Evolutionary conservation across 2,329 filamentous ascomycete species (phyloP).

Genomic region (Aspergillus melleus): DNA sequence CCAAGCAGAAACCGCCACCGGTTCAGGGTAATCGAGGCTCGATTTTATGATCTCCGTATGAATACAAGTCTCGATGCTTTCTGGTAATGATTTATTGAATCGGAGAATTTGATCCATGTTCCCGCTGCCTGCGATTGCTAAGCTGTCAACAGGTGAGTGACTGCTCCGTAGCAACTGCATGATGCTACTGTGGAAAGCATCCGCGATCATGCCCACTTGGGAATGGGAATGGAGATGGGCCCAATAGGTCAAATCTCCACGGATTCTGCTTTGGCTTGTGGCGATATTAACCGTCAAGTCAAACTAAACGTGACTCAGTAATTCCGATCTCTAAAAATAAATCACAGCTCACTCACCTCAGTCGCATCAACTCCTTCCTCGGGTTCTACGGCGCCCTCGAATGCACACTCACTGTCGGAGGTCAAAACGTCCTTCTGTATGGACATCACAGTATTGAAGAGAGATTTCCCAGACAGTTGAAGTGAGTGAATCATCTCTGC

Average conservation of each 20-base stretch:
- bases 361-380: constrained; percentile 13
- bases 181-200: constrained; percentile 4
- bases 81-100: not conserved
- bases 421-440: constrained; percentile 9
- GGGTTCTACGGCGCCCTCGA: not conserved
- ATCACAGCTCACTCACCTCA: constrained; percentile 12
- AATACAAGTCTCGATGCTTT: not conserved
- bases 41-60: not conserved
- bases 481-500: constrained; percentile 16
- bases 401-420: not conserved
- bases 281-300: constrained; percentile 8
- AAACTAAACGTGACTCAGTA: constrained; percentile 2
- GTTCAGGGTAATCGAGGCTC: not conserved
- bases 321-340: not conserved
- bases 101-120: not conserved
- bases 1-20: constrained; percentile 13
- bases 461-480: constrained; percentile 10
- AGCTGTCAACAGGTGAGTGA: not conserved
- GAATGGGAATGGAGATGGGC: not conserved
- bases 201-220: constrained; percentile 6
- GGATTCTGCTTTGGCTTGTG: constrained; percentile 5
- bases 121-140: not conserved
- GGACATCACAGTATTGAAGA: constrained; percentile 24
- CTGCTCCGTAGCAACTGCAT: not conserved
- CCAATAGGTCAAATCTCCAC: constrained; percentile 23